phyloP scores from a whole-genome alignment of 2,329 filamentous ascomycete species.

The Chalaropsis ovoidea region DNA sequence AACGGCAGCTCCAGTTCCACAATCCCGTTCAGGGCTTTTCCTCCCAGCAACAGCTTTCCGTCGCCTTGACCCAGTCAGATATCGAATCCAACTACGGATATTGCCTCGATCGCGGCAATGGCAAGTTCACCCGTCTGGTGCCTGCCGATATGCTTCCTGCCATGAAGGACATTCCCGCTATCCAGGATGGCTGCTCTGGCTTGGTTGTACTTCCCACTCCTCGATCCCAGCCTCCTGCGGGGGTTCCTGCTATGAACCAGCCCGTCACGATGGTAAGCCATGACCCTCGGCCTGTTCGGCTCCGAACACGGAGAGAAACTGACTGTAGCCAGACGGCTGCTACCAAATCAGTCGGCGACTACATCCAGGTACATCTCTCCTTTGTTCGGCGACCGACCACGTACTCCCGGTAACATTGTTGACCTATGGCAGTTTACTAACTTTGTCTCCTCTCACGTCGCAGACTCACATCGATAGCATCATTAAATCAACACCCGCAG shows the following conservation, averaged over 20 bases:
- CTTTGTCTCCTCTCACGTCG: slow-evolving; percentile 11
- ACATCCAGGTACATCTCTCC: not conserved
- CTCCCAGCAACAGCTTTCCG: slow-evolving; percentile 4
- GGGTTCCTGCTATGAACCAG: slow-evolving; percentile 34
- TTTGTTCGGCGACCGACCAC: not conserved
- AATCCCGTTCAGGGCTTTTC: not conserved
- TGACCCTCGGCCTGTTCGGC: not conserved
- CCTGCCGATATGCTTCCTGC: slow-evolving; percentile 45
- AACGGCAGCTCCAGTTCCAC: slow-evolving; percentile 10
- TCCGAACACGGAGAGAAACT: not conserved
- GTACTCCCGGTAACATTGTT: not conserved
- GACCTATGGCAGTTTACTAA: not conserved
- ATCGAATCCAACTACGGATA: slow-evolving; percentile 36
- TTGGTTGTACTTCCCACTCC: slow-evolving; percentile 42
- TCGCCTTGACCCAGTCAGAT: not conserved
- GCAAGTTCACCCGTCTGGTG: slow-evolving; percentile 45
- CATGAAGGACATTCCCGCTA: slow-evolving; percentile 37
- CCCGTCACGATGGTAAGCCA: slow-evolving; percentile 35
- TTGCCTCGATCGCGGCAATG: slow-evolving; percentile 45
- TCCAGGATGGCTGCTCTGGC: slow-evolving; percentile 34
- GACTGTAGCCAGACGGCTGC: not conserved
- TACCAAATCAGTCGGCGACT: not conserved
- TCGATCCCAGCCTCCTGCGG: slow-evolving; percentile 27
- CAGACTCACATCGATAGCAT: not conserved
- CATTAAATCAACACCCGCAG: not conserved